phyloP scores from a whole-genome alignment of 441 rosid genomes.

The Pelargonium myrrhifolium region DNA sequence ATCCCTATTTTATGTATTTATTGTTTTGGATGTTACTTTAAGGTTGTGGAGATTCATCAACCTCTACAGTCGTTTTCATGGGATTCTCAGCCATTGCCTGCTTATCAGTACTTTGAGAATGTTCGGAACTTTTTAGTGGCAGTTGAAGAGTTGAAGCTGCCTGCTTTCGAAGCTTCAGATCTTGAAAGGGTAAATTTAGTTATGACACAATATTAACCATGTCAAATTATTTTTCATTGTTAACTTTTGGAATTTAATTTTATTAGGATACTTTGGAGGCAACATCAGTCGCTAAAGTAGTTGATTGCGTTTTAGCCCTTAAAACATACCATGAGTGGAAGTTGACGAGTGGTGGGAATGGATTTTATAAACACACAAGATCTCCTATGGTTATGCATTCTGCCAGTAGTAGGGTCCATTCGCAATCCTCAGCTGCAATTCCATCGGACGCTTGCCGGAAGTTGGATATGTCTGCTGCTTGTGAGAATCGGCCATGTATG shows the following conservation, averaged over 20 bases:
- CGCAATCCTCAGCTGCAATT: constrained; percentile 24
- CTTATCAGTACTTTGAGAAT: constrained; percentile 89
- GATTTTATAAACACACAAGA: constrained; percentile 45
- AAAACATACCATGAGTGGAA: constrained; percentile 62
- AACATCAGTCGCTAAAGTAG: constrained; percentile 71
- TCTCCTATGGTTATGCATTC: constrained; percentile 53
- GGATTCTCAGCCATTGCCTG: constrained; percentile 63
- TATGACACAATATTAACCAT: background rate
- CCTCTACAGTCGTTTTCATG: constrained; percentile 37
- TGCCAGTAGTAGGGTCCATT: constrained; percentile 32
- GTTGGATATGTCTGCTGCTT: constrained; percentile 41
- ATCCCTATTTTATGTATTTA: background rate
- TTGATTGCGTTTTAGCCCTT: constrained; percentile 76
- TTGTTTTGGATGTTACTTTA: constrained; percentile 6
- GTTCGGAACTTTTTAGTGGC: constrained; percentile 80
- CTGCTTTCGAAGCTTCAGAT: constrained; percentile 93
- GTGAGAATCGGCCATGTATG: constrained; percentile 28
- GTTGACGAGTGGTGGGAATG: constrained; percentile 46
- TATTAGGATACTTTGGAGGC: constrained; percentile 65
- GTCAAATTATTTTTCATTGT: background rate
- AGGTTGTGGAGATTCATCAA: constrained; percentile 73
- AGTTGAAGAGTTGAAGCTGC: constrained; percentile 64
- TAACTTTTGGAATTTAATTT: constrained; percentile 6
- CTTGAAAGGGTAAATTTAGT: constrained; percentile 60
- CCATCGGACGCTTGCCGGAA: constrained; percentile 42